A percentile compares a stretch with the other conserved stretches of the same genome.
Conservation (phyloP, 176 grass and related monocot species). For the Musa beccarii region DNA sequence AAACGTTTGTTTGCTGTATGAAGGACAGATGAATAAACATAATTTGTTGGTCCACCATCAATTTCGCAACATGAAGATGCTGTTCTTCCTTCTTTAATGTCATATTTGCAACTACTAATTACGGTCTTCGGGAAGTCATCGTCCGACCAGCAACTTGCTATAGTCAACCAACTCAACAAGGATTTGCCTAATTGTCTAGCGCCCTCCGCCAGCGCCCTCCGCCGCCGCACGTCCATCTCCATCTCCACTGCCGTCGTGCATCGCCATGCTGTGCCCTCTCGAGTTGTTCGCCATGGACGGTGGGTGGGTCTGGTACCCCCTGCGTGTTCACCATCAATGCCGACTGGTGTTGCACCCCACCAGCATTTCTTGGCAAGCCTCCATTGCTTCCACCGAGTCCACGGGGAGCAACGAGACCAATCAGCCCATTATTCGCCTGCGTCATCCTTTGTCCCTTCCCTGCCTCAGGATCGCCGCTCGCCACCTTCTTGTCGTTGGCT, state of each 20-base stretch:
- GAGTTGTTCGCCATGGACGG: conserved; percentile 45
- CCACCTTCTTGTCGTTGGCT: conserved; percentile 26
- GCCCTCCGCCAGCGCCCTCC: too few relatives aligned
- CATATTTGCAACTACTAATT: too few relatives aligned
- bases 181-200: too few relatives aligned
- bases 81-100: too few relatives aligned
- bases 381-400: conserved; percentile 3
- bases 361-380: conserved; percentile 12
- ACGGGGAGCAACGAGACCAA: conserved; percentile 38
- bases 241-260: conserved; percentile 42
- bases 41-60: too few relatives aligned
- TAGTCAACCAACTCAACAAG: too few relatives aligned
- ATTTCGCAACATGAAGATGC: too few relatives aligned
- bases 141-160: too few relatives aligned
- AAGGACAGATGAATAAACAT: too few relatives aligned
- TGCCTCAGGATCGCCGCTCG: conserved; percentile 20
- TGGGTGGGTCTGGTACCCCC: conserved; percentile 32
- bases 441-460: conserved; percentile 19
- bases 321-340: conserved; percentile 61
- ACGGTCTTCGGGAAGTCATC: too few relatives aligned
- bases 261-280: conserved; percentile 62
- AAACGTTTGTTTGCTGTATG: too few relatives aligned
- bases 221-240: too few relatives aligned
- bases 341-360: conserved; percentile 44
- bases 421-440: conserved; percentile 40